Base-by-base conservation (phyloP, 2,329 filamentous ascomycete species). In the Daldinia eschscholtzii region DNA sequence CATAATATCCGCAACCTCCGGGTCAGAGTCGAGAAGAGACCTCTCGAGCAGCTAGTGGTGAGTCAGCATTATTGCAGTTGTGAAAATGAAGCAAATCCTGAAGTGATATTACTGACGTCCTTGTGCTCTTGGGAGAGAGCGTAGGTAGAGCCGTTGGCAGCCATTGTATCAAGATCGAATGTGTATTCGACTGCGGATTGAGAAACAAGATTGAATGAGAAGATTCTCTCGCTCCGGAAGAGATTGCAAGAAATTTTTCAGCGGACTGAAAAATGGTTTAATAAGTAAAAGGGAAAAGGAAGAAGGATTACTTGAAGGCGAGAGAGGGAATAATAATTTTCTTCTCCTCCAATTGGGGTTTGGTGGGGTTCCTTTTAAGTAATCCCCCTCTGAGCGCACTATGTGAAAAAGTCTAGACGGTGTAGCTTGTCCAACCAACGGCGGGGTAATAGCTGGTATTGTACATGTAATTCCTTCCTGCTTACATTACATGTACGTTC, bases 1-100 rank as follows among this genome's bases (percentile, higher is more conserved):
- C 94, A 99, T 98, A 84, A 99, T 97, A 85, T 92, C 87, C 74
- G 94, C 94, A 79, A 99, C 93, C 88, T 98, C 94, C 65, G 93
- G 92, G 83, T 99, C 96, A 64, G 92, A 91, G 77, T 97, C 93
- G 78, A 95, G 85, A 77, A 99, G 90, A 81, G 93, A 92, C 87
- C 93, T 96, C 89, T 98, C 93, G 86, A 99, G 93, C 89, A 98
- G 91, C 94, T 97, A 64, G 71, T 33, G 56, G 74, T 71, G 70
- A 76, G 78, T 83, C 76, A 82, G 77, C 75, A 72, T 6, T 12
- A 61, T 28, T 55, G 18, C 55, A 57, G 48, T 56, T 7, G 12
- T 35, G 18, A 41, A 12, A 15, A 53, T 41, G 18, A 58, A 57
- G 59, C 52, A 55, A 53, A 60, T 23, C 44, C 48, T 37, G 26